Evolutionary conservation across 2,329 filamentous ascomycete genomes (phyloP).

Genomic region (Scedosporium aurantiacum): DNA sequence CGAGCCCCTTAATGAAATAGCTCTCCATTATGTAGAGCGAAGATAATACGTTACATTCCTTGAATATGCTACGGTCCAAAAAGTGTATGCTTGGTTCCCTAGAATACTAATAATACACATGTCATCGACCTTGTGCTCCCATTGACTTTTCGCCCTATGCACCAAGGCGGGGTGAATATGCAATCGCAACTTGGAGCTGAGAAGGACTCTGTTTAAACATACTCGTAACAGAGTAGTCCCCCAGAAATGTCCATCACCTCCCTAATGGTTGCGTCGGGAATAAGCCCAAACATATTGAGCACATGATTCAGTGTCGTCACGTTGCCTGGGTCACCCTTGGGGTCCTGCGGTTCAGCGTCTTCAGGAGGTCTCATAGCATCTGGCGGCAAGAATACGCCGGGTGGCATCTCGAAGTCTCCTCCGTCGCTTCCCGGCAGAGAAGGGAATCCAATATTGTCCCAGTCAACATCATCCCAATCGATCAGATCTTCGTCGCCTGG

Average conservation of each 20-base stretch:
- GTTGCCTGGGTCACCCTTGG: conserved; percentile 1
- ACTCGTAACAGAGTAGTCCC: conserved; percentile 7
- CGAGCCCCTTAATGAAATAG: neutral
- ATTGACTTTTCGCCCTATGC: neutral
- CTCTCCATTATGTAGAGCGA: neutral
- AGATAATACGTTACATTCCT: neutral
- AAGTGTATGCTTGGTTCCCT: neutral
- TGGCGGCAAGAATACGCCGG: neutral
- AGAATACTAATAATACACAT: neutral
- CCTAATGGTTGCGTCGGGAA: conserved; percentile 2
- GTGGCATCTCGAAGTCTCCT: neutral
- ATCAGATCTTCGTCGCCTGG: neutral
- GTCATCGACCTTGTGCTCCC: neutral
- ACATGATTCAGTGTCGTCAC: conserved; percentile 6
- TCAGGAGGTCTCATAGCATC: conserved; percentile 2
- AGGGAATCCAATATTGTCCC: neutral
- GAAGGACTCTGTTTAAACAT: neutral
- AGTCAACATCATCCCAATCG: neutral
- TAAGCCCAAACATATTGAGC: conserved; percentile 5
- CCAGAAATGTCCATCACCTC: conserved; percentile 9
- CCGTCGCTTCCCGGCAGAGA: neutral
- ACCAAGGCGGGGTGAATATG: neutral
- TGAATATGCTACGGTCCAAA: neutral
- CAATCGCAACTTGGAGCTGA: neutral
- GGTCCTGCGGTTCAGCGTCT: neutral